Evolutionary conservation across 1,284 basidiomycete genomes (phyloP).

Genomic region (Puccinia triticina): DNA sequence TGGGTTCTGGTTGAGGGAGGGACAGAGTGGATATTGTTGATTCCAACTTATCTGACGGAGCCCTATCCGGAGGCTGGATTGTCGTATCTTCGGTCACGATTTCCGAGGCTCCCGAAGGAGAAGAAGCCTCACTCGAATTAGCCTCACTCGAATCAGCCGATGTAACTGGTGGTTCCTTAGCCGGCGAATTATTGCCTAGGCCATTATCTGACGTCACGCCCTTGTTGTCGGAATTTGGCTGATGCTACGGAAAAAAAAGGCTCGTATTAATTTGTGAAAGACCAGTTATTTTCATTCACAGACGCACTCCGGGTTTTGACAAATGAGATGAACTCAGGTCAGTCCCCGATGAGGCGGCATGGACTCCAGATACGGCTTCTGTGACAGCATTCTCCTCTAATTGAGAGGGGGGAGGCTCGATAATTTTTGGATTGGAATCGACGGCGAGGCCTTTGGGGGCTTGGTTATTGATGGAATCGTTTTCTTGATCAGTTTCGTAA

Average conservation of each 20-base stretch:
- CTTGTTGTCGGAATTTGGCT: too few relatives aligned
- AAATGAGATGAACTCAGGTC: not conserved
- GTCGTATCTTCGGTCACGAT: too few relatives aligned
- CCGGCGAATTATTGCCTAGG: too few relatives aligned
- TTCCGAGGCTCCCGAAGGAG: too few relatives aligned
- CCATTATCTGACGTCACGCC: too few relatives aligned
- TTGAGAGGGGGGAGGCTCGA: not conserved
- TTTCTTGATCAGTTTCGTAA: not conserved
- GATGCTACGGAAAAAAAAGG: too few relatives aligned
- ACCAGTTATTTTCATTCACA: too few relatives aligned
- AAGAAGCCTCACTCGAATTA: too few relatives aligned
- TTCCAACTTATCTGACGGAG: not conserved
- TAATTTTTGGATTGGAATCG: not conserved
- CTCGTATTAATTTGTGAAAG: too few relatives aligned
- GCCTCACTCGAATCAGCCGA: too few relatives aligned
- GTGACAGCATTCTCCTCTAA: not conserved
- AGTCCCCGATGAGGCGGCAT: not conserved
- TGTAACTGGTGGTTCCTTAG: too few relatives aligned
- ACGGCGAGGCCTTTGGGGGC: not conserved
- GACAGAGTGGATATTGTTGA: not conserved
- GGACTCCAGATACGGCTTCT: not conserved
- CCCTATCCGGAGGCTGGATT: not conserved
- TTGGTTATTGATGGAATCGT: not conserved
- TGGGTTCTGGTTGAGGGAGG: not conserved
- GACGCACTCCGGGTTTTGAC: too few relatives aligned